Evolutionary conservation across 140 eudicot species (phyloP).

Genomic region (Erigeron philadelphicus): DNA sequence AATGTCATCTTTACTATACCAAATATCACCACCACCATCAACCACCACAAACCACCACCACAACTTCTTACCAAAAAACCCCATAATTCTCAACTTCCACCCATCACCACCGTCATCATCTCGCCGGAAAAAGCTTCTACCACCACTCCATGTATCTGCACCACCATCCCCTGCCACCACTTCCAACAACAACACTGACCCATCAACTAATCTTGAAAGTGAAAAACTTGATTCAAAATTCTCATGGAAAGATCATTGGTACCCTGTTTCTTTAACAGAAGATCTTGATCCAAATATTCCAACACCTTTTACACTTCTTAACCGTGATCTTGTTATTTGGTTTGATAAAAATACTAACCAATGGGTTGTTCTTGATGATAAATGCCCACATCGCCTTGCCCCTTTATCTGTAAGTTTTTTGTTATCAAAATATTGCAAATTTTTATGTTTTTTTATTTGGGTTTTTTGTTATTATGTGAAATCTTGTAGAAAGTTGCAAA

Average conservation of each 20-base stretch:
- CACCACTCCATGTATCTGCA: slow-evolving; percentile 51
- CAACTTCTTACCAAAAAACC: slow-evolving; percentile 22
- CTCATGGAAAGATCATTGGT: slow-evolving; percentile 96
- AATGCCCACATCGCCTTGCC: slow-evolving; percentile 95
- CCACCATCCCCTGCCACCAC: slow-evolving; percentile 44
- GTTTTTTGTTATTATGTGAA: not conserved
- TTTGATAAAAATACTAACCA: slow-evolving; percentile 42
- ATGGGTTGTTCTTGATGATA: slow-evolving; percentile 89
- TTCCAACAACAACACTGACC: slow-evolving; percentile 21
- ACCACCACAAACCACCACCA: slow-evolving; percentile 23
- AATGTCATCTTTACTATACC: slow-evolving; percentile 40
- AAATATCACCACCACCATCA: slow-evolving; percentile 30
- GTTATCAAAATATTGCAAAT: not conserved
- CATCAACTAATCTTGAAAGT: slow-evolving; percentile 20
- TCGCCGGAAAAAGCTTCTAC: slow-evolving; percentile 25
- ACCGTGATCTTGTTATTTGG: slow-evolving; percentile 85
- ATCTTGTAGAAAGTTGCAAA: too few relatives aligned
- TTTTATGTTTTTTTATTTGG: not conserved
- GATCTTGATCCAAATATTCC: slow-evolving; percentile 70
- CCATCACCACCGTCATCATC: slow-evolving; percentile 20
- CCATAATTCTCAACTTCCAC: slow-evolving; percentile 17
- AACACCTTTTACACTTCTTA: slow-evolving; percentile 80
- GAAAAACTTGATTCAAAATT: slow-evolving; percentile 52
- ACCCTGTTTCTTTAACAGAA: slow-evolving; percentile 79
- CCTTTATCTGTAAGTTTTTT: slow-evolving; percentile 60